Percentiles rank a stretch among this genome's conserved stretches.
Conservation (phyloP, 768 basidiomycete genomes). For the Lactarius akahatsu region DNA sequence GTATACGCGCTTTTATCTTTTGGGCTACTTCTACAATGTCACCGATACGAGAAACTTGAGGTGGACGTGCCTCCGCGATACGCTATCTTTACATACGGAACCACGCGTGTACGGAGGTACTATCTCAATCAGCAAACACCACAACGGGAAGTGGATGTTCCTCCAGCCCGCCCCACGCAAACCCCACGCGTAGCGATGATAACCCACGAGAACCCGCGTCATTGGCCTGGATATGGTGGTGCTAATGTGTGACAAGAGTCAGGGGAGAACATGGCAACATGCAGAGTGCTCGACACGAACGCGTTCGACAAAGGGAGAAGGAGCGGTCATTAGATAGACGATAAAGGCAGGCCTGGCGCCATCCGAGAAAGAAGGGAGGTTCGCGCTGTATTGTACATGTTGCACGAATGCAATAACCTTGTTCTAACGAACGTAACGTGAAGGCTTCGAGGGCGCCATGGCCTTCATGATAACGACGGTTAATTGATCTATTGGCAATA, state of each 20-base stretch:
- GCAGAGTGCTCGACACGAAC: constrained; percentile 2
- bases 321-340: constrained; percentile 22
- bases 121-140: constrained; percentile 8
- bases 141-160: constrained; percentile 5
- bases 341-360: constrained; percentile 13
- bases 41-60: constrained; percentile 17
- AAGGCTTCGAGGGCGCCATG: constrained; percentile 5
- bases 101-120: constrained; percentile 7
- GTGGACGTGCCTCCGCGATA: constrained; percentile 8
- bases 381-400: constrained; percentile 4
- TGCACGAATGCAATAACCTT: constrained; percentile 17
- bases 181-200: constrained; percentile 23
- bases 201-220: constrained; percentile 20
- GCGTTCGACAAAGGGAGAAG: constrained; percentile 12
- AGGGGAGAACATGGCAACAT: background rate
- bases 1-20: constrained; percentile 1
- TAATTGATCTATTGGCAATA: constrained; percentile 8
- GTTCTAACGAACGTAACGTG: constrained; percentile 13
- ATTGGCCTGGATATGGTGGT: constrained; percentile 6
- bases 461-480: constrained; percentile 17
- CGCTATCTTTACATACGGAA: constrained; percentile 11
- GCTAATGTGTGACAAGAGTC: constrained; percentile 16
- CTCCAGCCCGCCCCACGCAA: constrained; percentile 19
- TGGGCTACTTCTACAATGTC: constrained; percentile 12
- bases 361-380: constrained; percentile 5